Percentiles rank a stretch among this genome's conserved stretches.
Conservation (phyloP, 768 basidiomycete genomes). For the Peribolospora baueri region DNA sequence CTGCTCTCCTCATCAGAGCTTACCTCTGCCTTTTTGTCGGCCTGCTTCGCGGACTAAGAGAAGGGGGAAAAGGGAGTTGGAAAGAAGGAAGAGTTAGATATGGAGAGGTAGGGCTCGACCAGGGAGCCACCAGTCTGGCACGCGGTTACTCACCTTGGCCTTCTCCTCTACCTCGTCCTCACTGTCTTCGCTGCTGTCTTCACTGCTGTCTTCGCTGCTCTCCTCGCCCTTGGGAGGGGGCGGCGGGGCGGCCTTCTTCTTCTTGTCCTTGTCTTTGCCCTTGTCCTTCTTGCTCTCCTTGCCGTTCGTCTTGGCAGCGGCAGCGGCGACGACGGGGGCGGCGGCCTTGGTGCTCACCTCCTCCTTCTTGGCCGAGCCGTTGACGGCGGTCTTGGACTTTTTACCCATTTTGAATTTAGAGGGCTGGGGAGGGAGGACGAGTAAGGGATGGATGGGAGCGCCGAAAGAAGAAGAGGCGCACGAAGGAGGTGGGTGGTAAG, state of each 20-base stretch:
- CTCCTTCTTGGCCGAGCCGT: not conserved
- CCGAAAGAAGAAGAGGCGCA: not conserved
- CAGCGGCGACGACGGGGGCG: conserved; percentile 4
- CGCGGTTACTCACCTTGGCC: conserved; percentile 2
- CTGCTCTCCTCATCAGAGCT: conserved; percentile 18
- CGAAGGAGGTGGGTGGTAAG: not conserved
- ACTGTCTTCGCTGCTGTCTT: conserved; percentile 4
- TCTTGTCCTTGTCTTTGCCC: not conserved
- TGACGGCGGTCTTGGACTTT: conserved; percentile 3
- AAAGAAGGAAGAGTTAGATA: no score
- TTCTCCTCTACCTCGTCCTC: conserved; percentile 4
- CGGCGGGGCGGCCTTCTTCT: not conserved
- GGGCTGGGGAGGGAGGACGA: not conserved
- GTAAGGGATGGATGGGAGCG: not conserved
- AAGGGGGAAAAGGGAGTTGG: not conserved
- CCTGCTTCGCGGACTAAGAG: conserved; percentile 1
- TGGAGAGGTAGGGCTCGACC: not conserved
- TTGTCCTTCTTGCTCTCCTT: conserved; percentile 7
- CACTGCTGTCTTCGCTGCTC: conserved; percentile 1
- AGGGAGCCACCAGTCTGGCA: not conserved
- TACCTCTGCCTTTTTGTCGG: conserved; percentile 19
- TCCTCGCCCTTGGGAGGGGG: not conserved
- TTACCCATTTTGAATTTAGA: conserved; percentile 8
- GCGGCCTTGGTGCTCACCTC: not conserved
- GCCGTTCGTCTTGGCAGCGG: conserved; percentile 1